These are phyloP conservation scores for Mycena crocata DNA, from an alignment of 768 basidiomycete species.

Conservation along the genomic window DNA sequence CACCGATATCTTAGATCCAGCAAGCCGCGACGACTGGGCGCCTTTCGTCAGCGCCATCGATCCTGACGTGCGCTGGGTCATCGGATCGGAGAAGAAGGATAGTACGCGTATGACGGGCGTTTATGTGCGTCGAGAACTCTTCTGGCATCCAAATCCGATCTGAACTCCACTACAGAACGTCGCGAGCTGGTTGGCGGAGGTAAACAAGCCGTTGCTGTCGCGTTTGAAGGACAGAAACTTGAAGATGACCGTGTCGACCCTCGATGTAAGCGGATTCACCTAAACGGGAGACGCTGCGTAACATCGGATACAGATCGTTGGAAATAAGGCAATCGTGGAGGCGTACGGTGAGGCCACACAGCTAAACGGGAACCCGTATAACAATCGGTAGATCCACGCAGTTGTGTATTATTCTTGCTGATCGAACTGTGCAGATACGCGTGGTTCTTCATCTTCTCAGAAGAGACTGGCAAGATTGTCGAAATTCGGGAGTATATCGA, in stretches of 20 bases:
- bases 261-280: not conserved
- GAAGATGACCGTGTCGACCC: not conserved
- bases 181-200: conserved; percentile 10
- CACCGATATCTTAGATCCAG: not conserved
- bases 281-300: not conserved
- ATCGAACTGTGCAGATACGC: not conserved
- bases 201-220: not conserved
- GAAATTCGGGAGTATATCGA: conserved; percentile 16
- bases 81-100: conserved; percentile 11
- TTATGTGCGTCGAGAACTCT: conserved; percentile 11
- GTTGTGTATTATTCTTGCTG: not conserved
- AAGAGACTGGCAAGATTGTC: conserved; percentile 17
- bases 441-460: conserved; percentile 17
- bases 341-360: conserved; percentile 1
- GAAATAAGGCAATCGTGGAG: conserved; percentile 17
- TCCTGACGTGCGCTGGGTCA: conserved; percentile 11
- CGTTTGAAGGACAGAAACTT: not conserved
- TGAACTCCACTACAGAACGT: not conserved
- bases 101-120: not conserved
- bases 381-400: not conserved
- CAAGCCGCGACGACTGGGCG: not conserved
- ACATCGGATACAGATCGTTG: conserved; percentile 1
- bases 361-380: conserved; percentile 8
- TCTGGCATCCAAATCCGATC: not conserved
- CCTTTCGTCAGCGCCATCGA: conserved; percentile 2